A percentile compares a stretch with the other conserved stretches of the same genome.
phyloP scores from a whole-genome alignment of 1,284 basidiomycete genomes.

The Marasmius tenuissimus region DNA sequence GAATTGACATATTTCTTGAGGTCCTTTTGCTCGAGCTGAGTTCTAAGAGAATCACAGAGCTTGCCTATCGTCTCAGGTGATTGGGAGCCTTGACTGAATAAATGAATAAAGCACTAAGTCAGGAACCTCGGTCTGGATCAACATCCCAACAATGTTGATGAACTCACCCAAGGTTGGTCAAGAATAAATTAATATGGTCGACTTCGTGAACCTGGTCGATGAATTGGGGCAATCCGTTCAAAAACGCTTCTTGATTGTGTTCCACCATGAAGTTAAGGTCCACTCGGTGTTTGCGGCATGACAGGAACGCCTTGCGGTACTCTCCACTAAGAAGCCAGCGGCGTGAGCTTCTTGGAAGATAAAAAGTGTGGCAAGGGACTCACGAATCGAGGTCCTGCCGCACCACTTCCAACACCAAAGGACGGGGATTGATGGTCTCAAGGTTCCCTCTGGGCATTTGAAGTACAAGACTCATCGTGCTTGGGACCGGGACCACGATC shows the following conservation, averaged over 20 bases:
- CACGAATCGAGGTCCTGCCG: slow-evolving; percentile 73
- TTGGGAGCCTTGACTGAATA: slow-evolving; percentile 55
- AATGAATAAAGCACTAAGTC: neutral
- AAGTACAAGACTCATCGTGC: slow-evolving; percentile 85
- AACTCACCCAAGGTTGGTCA: slow-evolving; percentile 80
- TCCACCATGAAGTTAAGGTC: slow-evolving; percentile 90
- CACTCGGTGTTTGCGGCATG: slow-evolving; percentile 92
- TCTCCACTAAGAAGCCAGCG: slow-evolving; percentile 38
- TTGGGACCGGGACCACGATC: slow-evolving; percentile 85
- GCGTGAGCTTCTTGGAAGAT: slow-evolving; percentile 3
- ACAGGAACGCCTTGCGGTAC: slow-evolving; percentile 86
- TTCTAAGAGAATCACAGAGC: slow-evolving; percentile 81
- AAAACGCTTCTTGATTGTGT: slow-evolving; percentile 72
- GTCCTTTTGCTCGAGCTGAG: slow-evolving; percentile 72
- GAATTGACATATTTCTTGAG: slow-evolving; percentile 85
- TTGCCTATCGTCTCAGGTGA: slow-evolving; percentile 59
- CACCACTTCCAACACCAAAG: slow-evolving; percentile 86
- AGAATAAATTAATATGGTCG: slow-evolving; percentile 92
- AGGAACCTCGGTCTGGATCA: neutral
- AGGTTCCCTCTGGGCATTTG: slow-evolving; percentile 99
- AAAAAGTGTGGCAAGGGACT: slow-evolving; percentile 26
- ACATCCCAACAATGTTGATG: neutral
- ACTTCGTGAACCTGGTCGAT: slow-evolving; percentile 86
- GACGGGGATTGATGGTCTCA: slow-evolving; percentile 93
- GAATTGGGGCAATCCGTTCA: slow-evolving; percentile 56